phyloP scores from a whole-genome alignment of 2,329 filamentous ascomycete species.

The Pseudocercospora fuligena region DNA sequence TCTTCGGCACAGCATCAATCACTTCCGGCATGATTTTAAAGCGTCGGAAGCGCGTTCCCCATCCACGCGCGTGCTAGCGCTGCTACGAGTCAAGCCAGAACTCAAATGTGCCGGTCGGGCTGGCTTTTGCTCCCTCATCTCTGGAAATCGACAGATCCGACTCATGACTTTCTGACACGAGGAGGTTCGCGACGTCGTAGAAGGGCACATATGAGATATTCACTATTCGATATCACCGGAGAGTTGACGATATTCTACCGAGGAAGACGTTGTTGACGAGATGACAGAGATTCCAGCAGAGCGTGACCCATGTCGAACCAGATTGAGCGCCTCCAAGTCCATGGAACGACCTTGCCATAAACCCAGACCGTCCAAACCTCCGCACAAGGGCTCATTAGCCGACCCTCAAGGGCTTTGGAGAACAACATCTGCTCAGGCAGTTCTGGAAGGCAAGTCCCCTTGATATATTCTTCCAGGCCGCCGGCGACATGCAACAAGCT shows the following conservation, averaged over 20 bases:
- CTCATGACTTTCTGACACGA: not conserved
- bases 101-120: conserved; percentile 15
- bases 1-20: conserved; percentile 3
- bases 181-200: not conserved
- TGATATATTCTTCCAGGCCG: not conserved
- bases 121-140: not conserved
- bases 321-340: conserved; percentile 1
- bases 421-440: not conserved
- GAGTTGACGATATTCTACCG: too few relatives aligned
- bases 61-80: conserved; percentile 20
- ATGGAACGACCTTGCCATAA: conserved; percentile 3
- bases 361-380: not conserved
- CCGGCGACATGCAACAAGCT: not conserved
- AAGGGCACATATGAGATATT: not conserved
- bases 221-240: too few relatives aligned
- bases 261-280: not conserved
- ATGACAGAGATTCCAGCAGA: too few relatives aligned
- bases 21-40: not conserved
- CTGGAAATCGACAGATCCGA: not conserved
- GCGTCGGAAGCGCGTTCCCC: conserved; percentile 5
- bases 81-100: conserved; percentile 12
- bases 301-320: not conserved
- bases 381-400: not conserved
- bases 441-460: not conserved
- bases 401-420: not conserved